Evolutionary conservation across 345 rosid species (phyloP).

Genomic region (Kandelia obovata): DNA sequence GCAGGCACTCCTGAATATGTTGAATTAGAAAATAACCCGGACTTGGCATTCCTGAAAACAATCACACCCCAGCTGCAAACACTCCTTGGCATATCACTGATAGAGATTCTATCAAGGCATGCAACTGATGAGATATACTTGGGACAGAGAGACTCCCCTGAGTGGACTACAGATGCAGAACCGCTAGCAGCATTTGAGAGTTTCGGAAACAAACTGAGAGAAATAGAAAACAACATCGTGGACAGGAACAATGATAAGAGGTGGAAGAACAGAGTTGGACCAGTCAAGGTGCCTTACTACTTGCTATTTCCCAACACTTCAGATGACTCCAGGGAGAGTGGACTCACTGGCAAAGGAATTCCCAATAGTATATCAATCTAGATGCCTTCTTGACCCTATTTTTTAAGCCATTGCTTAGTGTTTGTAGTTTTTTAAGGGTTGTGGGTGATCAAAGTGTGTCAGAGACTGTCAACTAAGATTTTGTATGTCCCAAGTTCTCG

Average conservation of each 20-base stretch:
- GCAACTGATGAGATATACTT: constrained; percentile 81
- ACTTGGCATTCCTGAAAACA: constrained; percentile 65
- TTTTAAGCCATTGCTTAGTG: neutral
- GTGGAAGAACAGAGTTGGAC: constrained; percentile 72
- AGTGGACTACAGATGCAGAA: constrained; percentile 76
- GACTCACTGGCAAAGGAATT: constrained; percentile 82
- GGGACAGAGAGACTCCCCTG: constrained; percentile 66
- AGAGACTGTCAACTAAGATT: neutral
- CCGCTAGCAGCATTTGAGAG: constrained; percentile 59
- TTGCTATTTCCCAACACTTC: constrained; percentile 72
- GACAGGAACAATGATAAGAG: constrained; percentile 54
- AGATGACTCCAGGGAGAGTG: constrained; percentile 52
- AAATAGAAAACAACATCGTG: constrained; percentile 56
- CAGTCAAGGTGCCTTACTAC: constrained; percentile 74
- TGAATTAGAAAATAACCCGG: constrained; percentile 51
- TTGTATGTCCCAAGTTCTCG: neutral
- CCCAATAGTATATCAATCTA: constrained; percentile 86
- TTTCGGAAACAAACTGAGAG: constrained; percentile 44
- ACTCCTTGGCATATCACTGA: constrained; percentile 75
- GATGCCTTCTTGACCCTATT: constrained; percentile 5
- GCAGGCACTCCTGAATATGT: constrained; percentile 64
- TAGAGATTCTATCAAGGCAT: constrained; percentile 78
- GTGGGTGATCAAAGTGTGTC: neutral
- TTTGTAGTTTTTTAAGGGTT: neutral
- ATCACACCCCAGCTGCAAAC: constrained; percentile 91